Conservation (phyloP, 371 early-diverging fungal species). For the Blastocladiella emersonii region DNA sequence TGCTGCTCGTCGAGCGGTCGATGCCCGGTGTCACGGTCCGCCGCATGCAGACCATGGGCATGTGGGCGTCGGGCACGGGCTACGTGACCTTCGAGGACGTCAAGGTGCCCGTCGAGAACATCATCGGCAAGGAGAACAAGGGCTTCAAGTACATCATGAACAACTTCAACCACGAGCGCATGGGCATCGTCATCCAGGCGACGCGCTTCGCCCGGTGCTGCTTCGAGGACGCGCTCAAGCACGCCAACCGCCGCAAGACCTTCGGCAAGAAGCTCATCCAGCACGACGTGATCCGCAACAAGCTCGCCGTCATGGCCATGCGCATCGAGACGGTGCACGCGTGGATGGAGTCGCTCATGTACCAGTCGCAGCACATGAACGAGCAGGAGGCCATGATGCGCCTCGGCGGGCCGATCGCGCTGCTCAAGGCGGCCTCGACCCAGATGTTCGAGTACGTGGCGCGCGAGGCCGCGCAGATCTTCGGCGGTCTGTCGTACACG, state of each 20-base stretch:
- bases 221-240: slow-evolving; percentile 70
- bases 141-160: slow-evolving; percentile 69
- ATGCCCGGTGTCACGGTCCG: slow-evolving; percentile 72
- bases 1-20: slow-evolving; percentile 59
- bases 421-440: slow-evolving; percentile 72
- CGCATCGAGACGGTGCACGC: slow-evolving; percentile 75
- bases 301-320: slow-evolving; percentile 58
- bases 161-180: slow-evolving; percentile 64
- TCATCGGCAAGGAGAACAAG: slow-evolving; percentile 74
- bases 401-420: slow-evolving; percentile 74
- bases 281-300: slow-evolving; percentile 54
- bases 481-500: slow-evolving; percentile 75
- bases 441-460: slow-evolving; percentile 78
- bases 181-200: slow-evolving; percentile 67
- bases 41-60: slow-evolving; percentile 61
- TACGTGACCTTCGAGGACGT: slow-evolving; percentile 72
- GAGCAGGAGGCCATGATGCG: slow-evolving; percentile 47
- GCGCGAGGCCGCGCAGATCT: slow-evolving; percentile 80
- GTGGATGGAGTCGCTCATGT: slow-evolving; percentile 60
- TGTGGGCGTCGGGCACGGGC: slow-evolving; percentile 67
- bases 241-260: slow-evolving; percentile 72
- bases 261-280: slow-evolving; percentile 66
- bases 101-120: slow-evolving; percentile 61
- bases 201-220: slow-evolving; percentile 74
- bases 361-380: slow-evolving; percentile 53